phyloP scores from a whole-genome alignment of 352 stramenopile genomes.

The Globisporangium cederbergense region DNA sequence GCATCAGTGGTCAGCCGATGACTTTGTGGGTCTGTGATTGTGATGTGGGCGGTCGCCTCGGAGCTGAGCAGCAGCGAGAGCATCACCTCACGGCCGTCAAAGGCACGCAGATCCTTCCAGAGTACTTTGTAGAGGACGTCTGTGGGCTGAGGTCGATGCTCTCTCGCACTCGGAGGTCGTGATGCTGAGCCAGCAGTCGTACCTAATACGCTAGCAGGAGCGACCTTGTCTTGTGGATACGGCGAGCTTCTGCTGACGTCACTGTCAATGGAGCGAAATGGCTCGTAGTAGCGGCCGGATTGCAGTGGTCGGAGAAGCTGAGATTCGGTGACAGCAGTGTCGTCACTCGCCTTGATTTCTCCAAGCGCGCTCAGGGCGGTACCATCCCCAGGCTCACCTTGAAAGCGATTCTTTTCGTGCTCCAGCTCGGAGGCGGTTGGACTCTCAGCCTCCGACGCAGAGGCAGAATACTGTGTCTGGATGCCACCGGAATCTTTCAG shows the following conservation, averaged over 20 bases:
- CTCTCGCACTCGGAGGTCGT: background rate
- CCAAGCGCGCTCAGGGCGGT: background rate
- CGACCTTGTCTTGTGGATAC: background rate
- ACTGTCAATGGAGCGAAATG: constrained; percentile 13
- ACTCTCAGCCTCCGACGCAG: too few species aligned
- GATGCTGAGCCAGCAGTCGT: background rate
- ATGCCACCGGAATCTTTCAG: background rate
- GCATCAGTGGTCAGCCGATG: background rate
- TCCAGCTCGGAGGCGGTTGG: background rate
- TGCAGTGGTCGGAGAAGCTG: constrained; percentile 12
- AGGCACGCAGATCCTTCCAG: constrained; percentile 32
- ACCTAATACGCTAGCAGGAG: background rate
- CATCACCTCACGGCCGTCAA: constrained; percentile 15
- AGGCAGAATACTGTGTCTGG: background rate
- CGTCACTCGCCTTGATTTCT: background rate
- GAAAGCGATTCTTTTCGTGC: background rate
- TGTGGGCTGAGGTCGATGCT: background rate
- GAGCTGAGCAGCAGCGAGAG: constrained; percentile 42
- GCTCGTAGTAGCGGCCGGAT: constrained; percentile 18
- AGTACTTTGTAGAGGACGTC: constrained; percentile 41
- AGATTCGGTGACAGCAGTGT: background rate
- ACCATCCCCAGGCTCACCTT: background rate
- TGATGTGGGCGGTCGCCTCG: constrained; percentile 26
- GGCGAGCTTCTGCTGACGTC: background rate
- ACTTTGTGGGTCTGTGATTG: background rate